Conservation (phyloP, 2,329 filamentous ascomycete genomes). For the Penicillium sp. region DNA sequence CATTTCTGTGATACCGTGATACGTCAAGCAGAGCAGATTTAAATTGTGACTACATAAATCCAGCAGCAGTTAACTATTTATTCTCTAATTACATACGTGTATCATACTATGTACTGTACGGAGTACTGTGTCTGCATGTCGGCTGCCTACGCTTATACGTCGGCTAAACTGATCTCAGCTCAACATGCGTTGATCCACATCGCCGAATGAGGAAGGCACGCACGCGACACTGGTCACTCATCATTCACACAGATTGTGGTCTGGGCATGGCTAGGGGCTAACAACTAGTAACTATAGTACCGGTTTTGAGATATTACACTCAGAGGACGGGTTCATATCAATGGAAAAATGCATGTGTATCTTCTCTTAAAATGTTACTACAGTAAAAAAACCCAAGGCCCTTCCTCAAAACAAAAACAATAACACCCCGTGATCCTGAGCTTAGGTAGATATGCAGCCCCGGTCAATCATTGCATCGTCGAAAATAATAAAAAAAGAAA, state of each 20-base stretch:
- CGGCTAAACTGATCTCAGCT: neutral
- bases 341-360: conserved; percentile 2
- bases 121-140: no score
- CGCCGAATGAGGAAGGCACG: conserved; percentile 9
- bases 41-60: neutral
- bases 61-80: neutral
- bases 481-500: conserved; percentile 16
- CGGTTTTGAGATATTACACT: no score
- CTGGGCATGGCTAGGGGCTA: no score
- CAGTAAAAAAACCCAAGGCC: conserved; percentile 4
- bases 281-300: no score
- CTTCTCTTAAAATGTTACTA: neutral
- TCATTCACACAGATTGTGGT: no score
- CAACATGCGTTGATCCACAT: neutral
- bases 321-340: neutral
- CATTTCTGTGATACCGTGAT: no score
- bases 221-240: conserved; percentile 19
- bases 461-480: conserved; percentile 38
- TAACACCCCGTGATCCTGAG: conserved; percentile 3
- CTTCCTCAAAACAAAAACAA: neutral
- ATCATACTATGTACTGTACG: no score
- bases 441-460: conserved; percentile 35
- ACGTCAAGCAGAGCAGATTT: no score
- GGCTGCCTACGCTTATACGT: neutral
- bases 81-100: neutral